These are phyloP conservation scores for Nakazawaea sp. DNA, from an alignment of 805 yeast genomes.

Conservation along the genomic window DNA sequence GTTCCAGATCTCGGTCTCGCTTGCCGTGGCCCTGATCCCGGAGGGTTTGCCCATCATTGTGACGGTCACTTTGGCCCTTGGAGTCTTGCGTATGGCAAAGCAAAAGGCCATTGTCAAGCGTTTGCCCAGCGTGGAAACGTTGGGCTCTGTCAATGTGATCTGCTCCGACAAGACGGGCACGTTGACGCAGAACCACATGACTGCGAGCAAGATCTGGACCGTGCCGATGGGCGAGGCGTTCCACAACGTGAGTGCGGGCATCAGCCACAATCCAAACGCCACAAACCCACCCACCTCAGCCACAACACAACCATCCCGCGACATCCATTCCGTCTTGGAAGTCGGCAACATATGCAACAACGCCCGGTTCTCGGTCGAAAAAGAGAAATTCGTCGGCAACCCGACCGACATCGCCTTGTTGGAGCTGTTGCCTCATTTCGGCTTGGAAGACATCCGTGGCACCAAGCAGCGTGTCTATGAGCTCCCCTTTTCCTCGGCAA, in stretches of 20 bases:
- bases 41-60: slow-evolving; percentile 98
- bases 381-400: slow-evolving; percentile 74
- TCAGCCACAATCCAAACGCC: too few relatives aligned
- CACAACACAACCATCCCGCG: slow-evolving; percentile 36
- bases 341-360: slow-evolving; percentile 74
- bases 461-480: slow-evolving; percentile 58
- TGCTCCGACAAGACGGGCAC: slow-evolving; percentile 93
- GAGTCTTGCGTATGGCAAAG: slow-evolving; percentile 93
- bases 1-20: slow-evolving; percentile 95
- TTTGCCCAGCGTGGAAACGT: slow-evolving; percentile 90
- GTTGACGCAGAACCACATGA: slow-evolving; percentile 85
- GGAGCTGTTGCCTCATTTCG: slow-evolving; percentile 66
- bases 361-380: slow-evolving; percentile 60
- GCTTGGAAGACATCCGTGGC: slow-evolving; percentile 62
- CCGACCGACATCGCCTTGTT: slow-evolving; percentile 92
- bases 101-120: slow-evolving; percentile 92
- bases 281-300: slow-evolving; percentile 32
- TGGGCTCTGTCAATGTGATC: slow-evolving; percentile 90
- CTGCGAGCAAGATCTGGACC: slow-evolving; percentile 79
- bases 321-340: slow-evolving; percentile 49
- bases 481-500: slow-evolving; percentile 73
- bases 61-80: slow-evolving; percentile 93
- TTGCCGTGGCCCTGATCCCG: slow-evolving; percentile 99
- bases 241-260: slow-evolving; percentile 36
- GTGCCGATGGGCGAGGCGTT: slow-evolving; percentile 43